Conservation (phyloP, 2,329 filamentous ascomycete species). For the Pleoardoris graminearum region DNA sequence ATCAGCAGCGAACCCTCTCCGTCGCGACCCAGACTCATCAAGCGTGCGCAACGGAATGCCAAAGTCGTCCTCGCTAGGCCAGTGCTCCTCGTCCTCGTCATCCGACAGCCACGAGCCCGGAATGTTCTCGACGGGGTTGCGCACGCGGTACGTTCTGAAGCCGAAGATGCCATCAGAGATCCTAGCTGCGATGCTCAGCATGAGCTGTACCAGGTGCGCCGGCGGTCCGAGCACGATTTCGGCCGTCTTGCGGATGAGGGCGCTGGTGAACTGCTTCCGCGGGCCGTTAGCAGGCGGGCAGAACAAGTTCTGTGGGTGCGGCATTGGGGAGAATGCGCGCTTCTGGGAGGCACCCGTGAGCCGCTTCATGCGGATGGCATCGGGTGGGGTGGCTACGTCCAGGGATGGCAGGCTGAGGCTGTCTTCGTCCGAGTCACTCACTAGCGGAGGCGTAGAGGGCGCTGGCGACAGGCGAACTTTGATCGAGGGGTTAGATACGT, state of each 20-base stretch:
- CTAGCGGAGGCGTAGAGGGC: constrained; percentile 52
- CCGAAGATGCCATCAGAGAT: constrained; percentile 59
- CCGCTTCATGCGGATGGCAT: constrained; percentile 42
- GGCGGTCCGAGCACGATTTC: constrained; percentile 81
- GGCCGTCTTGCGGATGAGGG: constrained; percentile 75
- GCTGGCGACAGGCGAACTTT: constrained; percentile 34
- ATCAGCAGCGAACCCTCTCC: not conserved
- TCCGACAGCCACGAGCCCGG: constrained; percentile 62
- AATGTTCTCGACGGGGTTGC: constrained; percentile 34
- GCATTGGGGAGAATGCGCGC: constrained; percentile 67
- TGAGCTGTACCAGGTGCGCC: constrained; percentile 73
- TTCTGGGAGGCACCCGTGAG: constrained; percentile 59
- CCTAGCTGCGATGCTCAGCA: constrained; percentile 78
- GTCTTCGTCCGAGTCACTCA: constrained; percentile 50
- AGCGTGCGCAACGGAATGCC: constrained; percentile 47
- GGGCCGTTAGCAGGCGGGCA: constrained; percentile 52
- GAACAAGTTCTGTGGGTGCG: constrained; percentile 68
- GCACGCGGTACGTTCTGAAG: constrained; percentile 40
- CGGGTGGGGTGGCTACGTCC: constrained; percentile 47
- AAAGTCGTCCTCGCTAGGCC: constrained; percentile 61
- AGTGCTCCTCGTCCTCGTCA: constrained; percentile 57
- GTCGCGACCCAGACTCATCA: not conserved
- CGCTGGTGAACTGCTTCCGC: constrained; percentile 48
- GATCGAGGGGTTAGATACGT: constrained; percentile 22
- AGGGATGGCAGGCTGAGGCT: constrained; percentile 44